Evolutionary conservation across 2,329 filamentous ascomycete genomes (phyloP).

Genomic region (Didymella sp.): DNA sequence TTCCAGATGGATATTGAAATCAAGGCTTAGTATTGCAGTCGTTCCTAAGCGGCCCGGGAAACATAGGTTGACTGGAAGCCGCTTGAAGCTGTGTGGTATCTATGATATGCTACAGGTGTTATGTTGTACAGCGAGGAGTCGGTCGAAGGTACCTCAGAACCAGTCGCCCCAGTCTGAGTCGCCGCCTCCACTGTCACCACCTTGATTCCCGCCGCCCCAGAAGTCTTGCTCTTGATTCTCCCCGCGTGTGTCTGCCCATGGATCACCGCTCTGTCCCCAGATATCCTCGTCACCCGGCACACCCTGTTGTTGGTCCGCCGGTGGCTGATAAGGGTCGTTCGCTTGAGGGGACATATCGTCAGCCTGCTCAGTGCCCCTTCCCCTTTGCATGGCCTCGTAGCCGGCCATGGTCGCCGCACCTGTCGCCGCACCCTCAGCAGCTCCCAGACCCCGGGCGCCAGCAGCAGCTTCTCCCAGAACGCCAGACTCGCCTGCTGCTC

Average conservation of each 20-base stretch:
- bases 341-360: slow-evolving; percentile 41
- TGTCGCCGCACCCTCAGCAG: slow-evolving; percentile 54
- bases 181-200: slow-evolving; percentile 45
- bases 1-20: too few relatives aligned
- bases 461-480: slow-evolving; percentile 58
- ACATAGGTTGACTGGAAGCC: slow-evolving; percentile 1
- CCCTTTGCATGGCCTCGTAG: slow-evolving; percentile 68
- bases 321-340: slow-evolving; percentile 30
- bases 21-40: too few relatives aligned
- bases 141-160: slow-evolving; percentile 22
- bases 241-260: slow-evolving; percentile 27
- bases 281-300: slow-evolving; percentile 32
- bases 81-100: background rate
- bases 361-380: slow-evolving; percentile 43
- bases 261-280: slow-evolving; percentile 39
- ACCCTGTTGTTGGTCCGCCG: slow-evolving; percentile 31
- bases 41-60: too few relatives aligned
- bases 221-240: slow-evolving; percentile 34
- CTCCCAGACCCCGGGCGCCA: slow-evolving; percentile 49
- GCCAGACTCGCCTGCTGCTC: slow-evolving; percentile 53
- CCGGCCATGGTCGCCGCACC: slow-evolving; percentile 68
- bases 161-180: slow-evolving; percentile 37
- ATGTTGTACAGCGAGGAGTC: background rate
- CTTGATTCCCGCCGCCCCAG: slow-evolving; percentile 35
- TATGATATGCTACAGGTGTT: slow-evolving; percentile 7